Evolutionary conservation across 805 yeast species (phyloP).

Genomic region (Pichia phayaonensis): DNA sequence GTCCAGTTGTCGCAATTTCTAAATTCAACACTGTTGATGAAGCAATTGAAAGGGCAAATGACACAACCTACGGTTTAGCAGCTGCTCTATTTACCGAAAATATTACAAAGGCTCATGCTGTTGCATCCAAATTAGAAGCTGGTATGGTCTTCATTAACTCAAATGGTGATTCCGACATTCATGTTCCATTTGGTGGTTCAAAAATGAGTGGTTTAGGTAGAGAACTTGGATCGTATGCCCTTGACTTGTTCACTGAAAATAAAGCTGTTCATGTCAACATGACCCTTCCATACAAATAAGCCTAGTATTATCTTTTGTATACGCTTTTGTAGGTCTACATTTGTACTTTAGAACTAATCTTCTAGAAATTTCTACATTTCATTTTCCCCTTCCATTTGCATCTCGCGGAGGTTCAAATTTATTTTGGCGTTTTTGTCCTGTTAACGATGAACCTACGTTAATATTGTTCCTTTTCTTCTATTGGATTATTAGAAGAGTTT

Average conservation of each 20-base stretch:
- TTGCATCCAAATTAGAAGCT: conserved; percentile 54
- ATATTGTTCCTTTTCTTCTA: background rate
- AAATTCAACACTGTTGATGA: conserved; percentile 62
- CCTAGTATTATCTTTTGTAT: background rate
- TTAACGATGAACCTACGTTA: background rate
- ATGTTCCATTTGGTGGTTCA: conserved; percentile 64
- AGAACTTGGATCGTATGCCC: conserved; percentile 62
- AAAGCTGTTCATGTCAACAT: conserved; percentile 68
- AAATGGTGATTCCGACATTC: conserved; percentile 47
- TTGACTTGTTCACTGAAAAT: conserved; percentile 53
- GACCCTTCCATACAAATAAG: conserved; percentile 12
- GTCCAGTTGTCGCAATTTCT: conserved; percentile 67
- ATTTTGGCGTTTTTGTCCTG: background rate
- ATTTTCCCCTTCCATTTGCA: background rate
- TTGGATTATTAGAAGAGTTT: background rate
- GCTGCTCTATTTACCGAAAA: conserved; percentile 68
- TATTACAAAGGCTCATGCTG: conserved; percentile 52
- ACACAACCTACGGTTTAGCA: conserved; percentile 67
- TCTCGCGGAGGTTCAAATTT: background rate
- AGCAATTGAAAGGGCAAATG: conserved; percentile 57
- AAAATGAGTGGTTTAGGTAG: conserved; percentile 62
- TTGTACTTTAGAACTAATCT: background rate
- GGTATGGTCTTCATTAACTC: conserved; percentile 63
- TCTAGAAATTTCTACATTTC: background rate
- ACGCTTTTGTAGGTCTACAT: background rate